Evolutionary conservation across 208 protist genomes (phyloP).

Genomic region (Acanthamoeba triangularis): DNA sequence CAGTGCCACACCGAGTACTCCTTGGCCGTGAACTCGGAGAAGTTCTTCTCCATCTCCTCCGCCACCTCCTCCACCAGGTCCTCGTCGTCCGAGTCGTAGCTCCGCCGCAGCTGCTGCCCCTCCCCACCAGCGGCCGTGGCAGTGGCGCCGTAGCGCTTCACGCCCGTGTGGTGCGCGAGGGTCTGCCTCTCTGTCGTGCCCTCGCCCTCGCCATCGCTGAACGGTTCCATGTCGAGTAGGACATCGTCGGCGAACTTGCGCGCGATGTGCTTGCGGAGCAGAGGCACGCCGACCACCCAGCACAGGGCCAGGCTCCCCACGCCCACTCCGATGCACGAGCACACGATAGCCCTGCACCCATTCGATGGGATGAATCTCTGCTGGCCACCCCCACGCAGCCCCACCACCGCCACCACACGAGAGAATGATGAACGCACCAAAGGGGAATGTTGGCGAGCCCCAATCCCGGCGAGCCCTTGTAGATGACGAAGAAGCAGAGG

Average conservation of each 20-base stretch:
- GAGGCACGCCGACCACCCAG: not conserved
- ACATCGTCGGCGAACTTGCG: not conserved
- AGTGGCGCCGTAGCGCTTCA: too few species aligned
- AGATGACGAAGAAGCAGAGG: slow-evolving; percentile 58
- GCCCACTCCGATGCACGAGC: not conserved
- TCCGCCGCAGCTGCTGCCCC: too few species aligned
- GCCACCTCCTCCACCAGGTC: not conserved
- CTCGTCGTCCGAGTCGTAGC: not conserved
- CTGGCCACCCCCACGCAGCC: too few species aligned
- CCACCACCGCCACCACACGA: too few species aligned
- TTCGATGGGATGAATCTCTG: too few species aligned
- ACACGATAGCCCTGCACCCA: too few species aligned
- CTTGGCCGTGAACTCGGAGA: not conserved
- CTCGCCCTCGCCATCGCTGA: too few species aligned
- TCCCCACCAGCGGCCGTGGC: too few species aligned
- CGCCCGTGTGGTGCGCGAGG: too few species aligned
- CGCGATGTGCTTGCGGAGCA: not conserved
- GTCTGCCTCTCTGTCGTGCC: too few species aligned
- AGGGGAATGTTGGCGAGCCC: not conserved
- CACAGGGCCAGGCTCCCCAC: not conserved
- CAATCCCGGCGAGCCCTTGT: slow-evolving; percentile 34
- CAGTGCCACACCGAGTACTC: not conserved
- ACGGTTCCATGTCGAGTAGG: not conserved
- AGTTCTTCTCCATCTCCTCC: not conserved
- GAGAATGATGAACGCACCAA: not conserved